Conservation (phyloP, 345 rosid genomes). For the Hevea brasiliensis region DNA sequence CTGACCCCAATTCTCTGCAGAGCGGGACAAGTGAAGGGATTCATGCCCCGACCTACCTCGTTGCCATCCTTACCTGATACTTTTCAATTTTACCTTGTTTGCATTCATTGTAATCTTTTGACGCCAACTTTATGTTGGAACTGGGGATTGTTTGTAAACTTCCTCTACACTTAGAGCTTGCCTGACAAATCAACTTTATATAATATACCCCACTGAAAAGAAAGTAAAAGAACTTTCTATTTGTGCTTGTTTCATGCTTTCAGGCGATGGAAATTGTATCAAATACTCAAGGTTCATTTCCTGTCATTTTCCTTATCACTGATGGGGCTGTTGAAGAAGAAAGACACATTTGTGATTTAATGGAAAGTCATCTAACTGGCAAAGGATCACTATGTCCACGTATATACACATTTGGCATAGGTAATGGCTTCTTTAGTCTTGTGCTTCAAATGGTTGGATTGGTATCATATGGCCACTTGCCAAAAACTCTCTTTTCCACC, state of each 20-base stretch:
- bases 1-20: too few relatives aligned
- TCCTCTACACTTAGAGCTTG: too few relatives aligned
- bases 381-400: slow-evolving; percentile 60
- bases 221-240: not conserved
- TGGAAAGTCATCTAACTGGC: slow-evolving; percentile 55
- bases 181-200: not conserved
- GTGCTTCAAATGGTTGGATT: not conserved
- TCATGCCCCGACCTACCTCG: too few relatives aligned
- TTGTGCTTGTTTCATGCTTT: slow-evolving; percentile 26
- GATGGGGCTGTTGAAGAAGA: slow-evolving; percentile 98
- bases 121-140: not conserved
- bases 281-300: slow-evolving; percentile 54
- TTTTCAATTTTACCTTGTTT: not conserved
- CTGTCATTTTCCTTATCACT: slow-evolving; percentile 77
- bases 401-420: slow-evolving; percentile 77
- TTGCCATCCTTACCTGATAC: not conserved
- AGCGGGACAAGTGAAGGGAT: too few relatives aligned
- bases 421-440: slow-evolving; percentile 38
- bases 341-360: slow-evolving; percentile 65
- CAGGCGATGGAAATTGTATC: slow-evolving; percentile 92
- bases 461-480: not conserved
- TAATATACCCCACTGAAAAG: not conserved
- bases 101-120: not conserved
- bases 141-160: too few relatives aligned
- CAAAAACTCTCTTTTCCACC: too few relatives aligned